Evolutionary conservation across 2,329 filamentous ascomycete genomes (phyloP).

Genomic region (Myriangium duriaei): DNA sequence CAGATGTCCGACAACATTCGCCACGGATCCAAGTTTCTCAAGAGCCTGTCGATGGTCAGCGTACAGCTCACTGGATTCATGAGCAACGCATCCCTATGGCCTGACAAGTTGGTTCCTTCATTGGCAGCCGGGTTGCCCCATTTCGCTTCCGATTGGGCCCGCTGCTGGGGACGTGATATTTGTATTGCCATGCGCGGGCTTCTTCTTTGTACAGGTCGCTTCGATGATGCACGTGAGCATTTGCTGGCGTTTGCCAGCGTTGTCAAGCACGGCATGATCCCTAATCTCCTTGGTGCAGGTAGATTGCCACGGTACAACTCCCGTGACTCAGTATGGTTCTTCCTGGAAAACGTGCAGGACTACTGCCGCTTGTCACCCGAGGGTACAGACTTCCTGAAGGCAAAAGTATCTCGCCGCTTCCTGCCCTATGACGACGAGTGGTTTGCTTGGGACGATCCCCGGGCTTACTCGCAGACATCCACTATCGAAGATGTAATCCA

Average conservation of each 20-base stretch:
- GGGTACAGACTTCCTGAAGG: slow-evolving; percentile 59
- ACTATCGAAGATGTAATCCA: slow-evolving; percentile 84
- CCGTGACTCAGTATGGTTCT: slow-evolving; percentile 95
- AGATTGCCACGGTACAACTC: slow-evolving; percentile 87
- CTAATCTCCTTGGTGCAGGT: slow-evolving; percentile 79
- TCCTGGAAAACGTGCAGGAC: slow-evolving; percentile 89
- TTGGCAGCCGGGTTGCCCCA: slow-evolving; percentile 88
- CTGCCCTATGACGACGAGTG: slow-evolving; percentile 91
- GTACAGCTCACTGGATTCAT: slow-evolving; percentile 82
- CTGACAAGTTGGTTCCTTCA: slow-evolving; percentile 69
- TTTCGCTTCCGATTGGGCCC: slow-evolving; percentile 85
- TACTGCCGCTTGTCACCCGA: slow-evolving; percentile 72
- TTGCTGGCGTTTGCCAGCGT: slow-evolving; percentile 92
- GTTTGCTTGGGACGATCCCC: slow-evolving; percentile 68
- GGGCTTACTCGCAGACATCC: slow-evolving; percentile 75
- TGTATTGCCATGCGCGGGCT: slow-evolving; percentile 91
- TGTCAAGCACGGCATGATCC: slow-evolving; percentile 96
- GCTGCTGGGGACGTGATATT: slow-evolving; percentile 94
- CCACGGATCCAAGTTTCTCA: slow-evolving; percentile 76
- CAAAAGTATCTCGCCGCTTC: slow-evolving; percentile 72
- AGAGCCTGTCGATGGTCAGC: slow-evolving; percentile 81
- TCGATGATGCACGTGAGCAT: slow-evolving; percentile 80
- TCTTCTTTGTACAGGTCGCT: slow-evolving; percentile 81
- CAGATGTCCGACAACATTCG: slow-evolving; percentile 68
- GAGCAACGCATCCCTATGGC: slow-evolving; percentile 82